These are phyloP conservation scores for Withania somnifera DNA, from an alignment of 305 asterid genomes.

Conservation along the genomic window DNA sequence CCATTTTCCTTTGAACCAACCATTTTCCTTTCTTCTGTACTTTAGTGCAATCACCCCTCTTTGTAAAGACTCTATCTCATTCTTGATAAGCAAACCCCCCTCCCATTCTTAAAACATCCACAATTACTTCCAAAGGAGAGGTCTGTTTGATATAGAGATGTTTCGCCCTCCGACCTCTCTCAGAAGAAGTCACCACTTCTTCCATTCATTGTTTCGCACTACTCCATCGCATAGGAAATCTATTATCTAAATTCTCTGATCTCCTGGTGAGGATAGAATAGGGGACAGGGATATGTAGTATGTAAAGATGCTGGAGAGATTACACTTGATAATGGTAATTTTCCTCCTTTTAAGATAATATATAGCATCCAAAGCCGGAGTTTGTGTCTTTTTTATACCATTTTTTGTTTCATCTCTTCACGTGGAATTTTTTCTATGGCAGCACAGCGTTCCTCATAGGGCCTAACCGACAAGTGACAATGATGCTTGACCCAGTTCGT, in stretches of 20 bases:
- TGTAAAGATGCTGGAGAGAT: background rate
- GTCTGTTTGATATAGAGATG: background rate
- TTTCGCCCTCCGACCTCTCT: background rate
- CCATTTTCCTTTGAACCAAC: background rate
- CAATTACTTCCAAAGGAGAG: background rate
- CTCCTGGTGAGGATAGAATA: background rate
- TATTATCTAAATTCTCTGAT: background rate
- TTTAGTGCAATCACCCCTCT: background rate
- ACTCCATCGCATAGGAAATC: background rate
- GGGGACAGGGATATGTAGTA: background rate
- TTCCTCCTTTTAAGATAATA: background rate
- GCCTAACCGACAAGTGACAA: conserved; percentile 82
- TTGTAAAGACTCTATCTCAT: background rate
- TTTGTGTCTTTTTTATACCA: background rate
- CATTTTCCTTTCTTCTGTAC: background rate
- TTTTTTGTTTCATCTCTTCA: conserved; percentile 17
- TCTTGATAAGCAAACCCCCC: background rate
- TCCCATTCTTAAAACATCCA: background rate
- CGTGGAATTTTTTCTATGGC: conserved; percentile 36
- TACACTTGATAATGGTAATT: background rate
- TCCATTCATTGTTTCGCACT: background rate
- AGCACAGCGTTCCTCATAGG: conserved; percentile 99
- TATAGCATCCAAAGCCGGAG: background rate
- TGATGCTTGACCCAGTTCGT: conserved; percentile 97
- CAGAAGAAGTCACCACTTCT: background rate